Conservation (phyloP, 1,284 basidiomycete species). For the Pisolithus thermaeus region DNA sequence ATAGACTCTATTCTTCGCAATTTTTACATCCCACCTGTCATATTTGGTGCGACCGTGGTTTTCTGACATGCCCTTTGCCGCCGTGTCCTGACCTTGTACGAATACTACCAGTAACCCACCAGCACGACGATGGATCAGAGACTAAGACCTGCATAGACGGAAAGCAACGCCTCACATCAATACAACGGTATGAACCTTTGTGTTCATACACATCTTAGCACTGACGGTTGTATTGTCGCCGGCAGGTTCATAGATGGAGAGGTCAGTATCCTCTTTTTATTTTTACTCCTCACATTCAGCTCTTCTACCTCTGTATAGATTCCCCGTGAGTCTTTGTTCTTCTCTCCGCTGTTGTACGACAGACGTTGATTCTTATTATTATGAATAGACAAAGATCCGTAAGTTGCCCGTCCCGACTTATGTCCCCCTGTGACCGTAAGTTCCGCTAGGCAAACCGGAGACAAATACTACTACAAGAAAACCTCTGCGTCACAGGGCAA, state of each 20-base stretch:
- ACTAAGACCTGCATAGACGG: slow-evolving; percentile 68
- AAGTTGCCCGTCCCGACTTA: slow-evolving; percentile 15
- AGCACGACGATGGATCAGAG: slow-evolving; percentile 55
- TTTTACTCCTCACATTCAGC: slow-evolving; percentile 5
- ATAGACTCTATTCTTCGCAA: slow-evolving; percentile 69
- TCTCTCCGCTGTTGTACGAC: background rate
- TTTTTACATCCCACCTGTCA: slow-evolving; percentile 69
- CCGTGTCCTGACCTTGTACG: background rate
- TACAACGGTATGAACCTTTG: slow-evolving; percentile 44
- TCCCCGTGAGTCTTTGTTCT: slow-evolving; percentile 37
- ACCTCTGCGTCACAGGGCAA: slow-evolving; percentile 4
- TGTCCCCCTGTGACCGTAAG: background rate
- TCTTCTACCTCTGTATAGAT: slow-evolving; percentile 30
- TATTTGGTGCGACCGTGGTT: slow-evolving; percentile 46
- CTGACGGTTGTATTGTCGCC: background rate
- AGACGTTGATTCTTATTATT: background rate
- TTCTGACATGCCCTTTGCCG: no score
- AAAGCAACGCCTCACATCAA: slow-evolving; percentile 72
- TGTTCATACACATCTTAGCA: background rate
- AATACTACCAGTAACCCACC: slow-evolving; percentile 19
- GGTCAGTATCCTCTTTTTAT: slow-evolving; percentile 35
- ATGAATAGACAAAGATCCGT: slow-evolving; percentile 51
- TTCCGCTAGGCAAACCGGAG: slow-evolving; percentile 27
- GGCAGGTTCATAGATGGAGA: slow-evolving; percentile 66
- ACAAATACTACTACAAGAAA: slow-evolving; percentile 50